These are phyloP conservation scores for Martiniozyma abietophila DNA, from an alignment of 805 yeast species.

Conservation along the genomic window DNA sequence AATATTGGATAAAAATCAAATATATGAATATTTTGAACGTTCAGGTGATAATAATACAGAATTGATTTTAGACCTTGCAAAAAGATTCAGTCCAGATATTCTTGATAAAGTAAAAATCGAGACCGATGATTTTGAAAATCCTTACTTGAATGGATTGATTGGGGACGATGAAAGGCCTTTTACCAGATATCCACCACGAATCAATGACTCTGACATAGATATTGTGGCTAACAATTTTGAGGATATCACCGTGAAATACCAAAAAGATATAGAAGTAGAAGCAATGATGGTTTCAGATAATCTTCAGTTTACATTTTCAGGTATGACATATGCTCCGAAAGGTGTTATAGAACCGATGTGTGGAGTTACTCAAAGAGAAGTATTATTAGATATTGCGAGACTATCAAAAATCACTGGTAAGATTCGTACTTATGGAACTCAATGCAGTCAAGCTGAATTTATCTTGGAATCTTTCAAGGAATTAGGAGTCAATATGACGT, in stretches of 20 bases:
- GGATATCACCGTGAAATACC: constrained; percentile 27
- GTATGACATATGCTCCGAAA: constrained; percentile 53
- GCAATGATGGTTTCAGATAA: constrained; percentile 28
- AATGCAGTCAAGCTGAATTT: constrained; percentile 46
- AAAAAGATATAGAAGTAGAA: constrained; percentile 27
- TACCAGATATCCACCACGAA: constrained; percentile 3
- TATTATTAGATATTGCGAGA: constrained; percentile 45
- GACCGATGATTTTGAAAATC: constrained; percentile 1
- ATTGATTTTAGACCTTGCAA: too few species aligned
- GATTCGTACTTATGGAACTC: constrained; percentile 51
- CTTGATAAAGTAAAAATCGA: too few species aligned
- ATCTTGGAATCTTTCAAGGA: constrained; percentile 45
- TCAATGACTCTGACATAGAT: not conserved
- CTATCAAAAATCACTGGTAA: constrained; percentile 51
- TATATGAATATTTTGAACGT: too few species aligned
- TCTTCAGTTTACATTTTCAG: constrained; percentile 37
- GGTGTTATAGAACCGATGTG: constrained; percentile 43
- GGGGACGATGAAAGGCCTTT: too few species aligned
- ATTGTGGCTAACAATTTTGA: constrained; percentile 13
- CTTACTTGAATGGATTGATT: not conserved
- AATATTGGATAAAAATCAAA: too few species aligned
- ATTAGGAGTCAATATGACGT: constrained; percentile 42
- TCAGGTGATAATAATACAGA: too few species aligned
- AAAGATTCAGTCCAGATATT: too few species aligned
- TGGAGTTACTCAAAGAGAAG: constrained; percentile 38